A percentile compares a stretch with the other conserved stretches of the same genome.
Conservation (phyloP, 345 rosid genomes). For the Eucalyptus rudis region DNA sequence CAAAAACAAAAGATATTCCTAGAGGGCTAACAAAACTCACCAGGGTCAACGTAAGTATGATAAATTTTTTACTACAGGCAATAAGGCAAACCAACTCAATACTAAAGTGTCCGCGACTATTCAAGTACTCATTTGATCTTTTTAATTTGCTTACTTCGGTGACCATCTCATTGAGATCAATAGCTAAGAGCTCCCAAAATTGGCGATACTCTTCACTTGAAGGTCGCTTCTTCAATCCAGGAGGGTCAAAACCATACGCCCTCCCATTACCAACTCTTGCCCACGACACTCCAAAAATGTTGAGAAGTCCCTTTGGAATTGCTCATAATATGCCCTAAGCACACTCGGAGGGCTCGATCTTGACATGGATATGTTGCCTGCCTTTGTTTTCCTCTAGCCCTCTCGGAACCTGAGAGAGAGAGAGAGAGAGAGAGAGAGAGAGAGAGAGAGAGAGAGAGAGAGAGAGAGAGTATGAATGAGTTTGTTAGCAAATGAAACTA, state of each 20-base stretch:
- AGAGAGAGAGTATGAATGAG: too few relatives aligned
- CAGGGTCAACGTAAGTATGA: too few relatives aligned
- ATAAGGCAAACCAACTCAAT: background rate
- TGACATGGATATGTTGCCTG: background rate
- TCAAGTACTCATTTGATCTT: background rate
- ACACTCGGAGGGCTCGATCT: slow-evolving; percentile 20
- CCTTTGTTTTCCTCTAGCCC: slow-evolving; percentile 24
- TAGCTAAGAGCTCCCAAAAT: slow-evolving; percentile 40
- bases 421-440: background rate
- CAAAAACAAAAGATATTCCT: too few relatives aligned
- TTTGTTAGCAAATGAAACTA: background rate
- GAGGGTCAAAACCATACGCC: slow-evolving; percentile 39
- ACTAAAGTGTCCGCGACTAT: too few relatives aligned
- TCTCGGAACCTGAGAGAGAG: slow-evolving; percentile 44
- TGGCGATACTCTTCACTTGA: slow-evolving; percentile 28
- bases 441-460: too few relatives aligned
- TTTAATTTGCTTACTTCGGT: slow-evolving; percentile 12
- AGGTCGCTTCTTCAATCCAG: slow-evolving; percentile 26
- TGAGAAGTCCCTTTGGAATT: slow-evolving; percentile 31
- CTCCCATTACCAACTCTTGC: slow-evolving; percentile 22
- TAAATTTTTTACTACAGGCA: background rate
- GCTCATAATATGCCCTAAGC: slow-evolving; percentile 20
- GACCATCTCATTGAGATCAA: slow-evolving; percentile 30
- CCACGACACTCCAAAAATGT: slow-evolving; percentile 26
- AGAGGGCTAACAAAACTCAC: too few relatives aligned